Evolutionary conservation across 2,329 filamentous ascomycete species (phyloP).

Genomic region (Colletotrichum eremochloae): DNA sequence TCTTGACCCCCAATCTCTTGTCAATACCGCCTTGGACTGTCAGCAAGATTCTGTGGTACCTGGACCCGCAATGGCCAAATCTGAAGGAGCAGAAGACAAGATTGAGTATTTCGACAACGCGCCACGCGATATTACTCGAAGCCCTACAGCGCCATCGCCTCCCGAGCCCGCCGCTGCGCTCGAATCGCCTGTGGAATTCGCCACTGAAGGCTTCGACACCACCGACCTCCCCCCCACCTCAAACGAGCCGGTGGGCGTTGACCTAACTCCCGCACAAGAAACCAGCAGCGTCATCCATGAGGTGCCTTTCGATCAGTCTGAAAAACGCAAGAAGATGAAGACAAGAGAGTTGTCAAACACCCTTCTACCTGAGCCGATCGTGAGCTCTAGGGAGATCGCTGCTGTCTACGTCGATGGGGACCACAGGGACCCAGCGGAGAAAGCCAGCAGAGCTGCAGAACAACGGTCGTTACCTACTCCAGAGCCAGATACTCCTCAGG

Average conservation of each 20-base stretch:
- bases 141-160: conserved; percentile 19
- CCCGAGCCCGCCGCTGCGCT: conserved; percentile 14
- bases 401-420: conserved; percentile 42
- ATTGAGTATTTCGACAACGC: conserved; percentile 23
- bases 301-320: conserved; percentile 52
- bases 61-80: background rate
- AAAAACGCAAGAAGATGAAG: conserved; percentile 53
- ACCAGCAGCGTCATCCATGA: conserved; percentile 54
- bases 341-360: conserved; percentile 46
- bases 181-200: conserved; percentile 4
- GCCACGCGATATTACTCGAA: conserved; percentile 9
- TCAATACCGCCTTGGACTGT: background rate
- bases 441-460: background rate
- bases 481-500: background rate
- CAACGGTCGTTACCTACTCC: background rate
- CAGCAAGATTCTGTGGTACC: background rate
- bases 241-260: conserved; percentile 43
- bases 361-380: conserved; percentile 47
- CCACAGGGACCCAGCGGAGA: conserved; percentile 10
- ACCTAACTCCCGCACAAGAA: conserved; percentile 52
- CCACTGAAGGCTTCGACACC: background rate
- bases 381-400: conserved; percentile 45
- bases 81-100: background rate
- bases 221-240: conserved; percentile 36
- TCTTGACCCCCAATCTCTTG: background rate